Evolutionary conservation across 306 rosid genomes (phyloP).

Genomic region (Castanea crenata): DNA sequence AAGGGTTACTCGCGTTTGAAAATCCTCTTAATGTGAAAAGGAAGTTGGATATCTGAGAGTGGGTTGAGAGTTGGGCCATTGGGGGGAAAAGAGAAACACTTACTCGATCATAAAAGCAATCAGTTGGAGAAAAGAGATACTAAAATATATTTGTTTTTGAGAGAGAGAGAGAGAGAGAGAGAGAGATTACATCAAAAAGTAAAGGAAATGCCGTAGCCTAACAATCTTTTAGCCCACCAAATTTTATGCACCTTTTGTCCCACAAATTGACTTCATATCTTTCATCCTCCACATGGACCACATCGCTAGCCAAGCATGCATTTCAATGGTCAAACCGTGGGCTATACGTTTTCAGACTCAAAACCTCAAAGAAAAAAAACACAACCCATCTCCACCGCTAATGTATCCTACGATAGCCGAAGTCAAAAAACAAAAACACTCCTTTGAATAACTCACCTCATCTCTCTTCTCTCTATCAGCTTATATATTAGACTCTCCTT

Average conservation of each 20-base stretch:
- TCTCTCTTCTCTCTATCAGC: not conserved
- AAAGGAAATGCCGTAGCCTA: not conserved
- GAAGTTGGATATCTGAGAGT: not conserved
- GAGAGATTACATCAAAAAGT: not conserved
- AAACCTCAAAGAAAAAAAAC: slow-evolving; percentile 9
- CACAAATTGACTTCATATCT: slow-evolving; percentile 28
- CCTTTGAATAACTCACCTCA: not conserved
- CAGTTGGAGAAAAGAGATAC: not conserved
- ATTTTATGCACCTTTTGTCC: slow-evolving; percentile 16
- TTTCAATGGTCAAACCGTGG: slow-evolving; percentile 29
- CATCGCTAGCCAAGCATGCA: not conserved
- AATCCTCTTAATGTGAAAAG: slow-evolving; percentile 7
- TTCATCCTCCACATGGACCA: no score
- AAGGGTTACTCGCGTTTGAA: not conserved
- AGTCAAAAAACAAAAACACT: not conserved
- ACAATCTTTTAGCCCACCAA: slow-evolving; percentile 18
- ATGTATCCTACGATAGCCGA: slow-evolving; percentile 17
- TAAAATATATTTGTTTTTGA: not conserved
- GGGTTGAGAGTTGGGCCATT: not conserved
- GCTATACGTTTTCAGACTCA: slow-evolving; percentile 21
- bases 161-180: slow-evolving; percentile 15
- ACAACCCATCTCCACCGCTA: slow-evolving; percentile 6
- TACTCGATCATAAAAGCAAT: not conserved
- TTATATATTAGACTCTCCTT: not conserved
- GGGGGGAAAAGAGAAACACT: no score